These are phyloP conservation scores for Populus davidiana DNA, from an alignment of 345 rosid genomes.

Conservation along the genomic window DNA sequence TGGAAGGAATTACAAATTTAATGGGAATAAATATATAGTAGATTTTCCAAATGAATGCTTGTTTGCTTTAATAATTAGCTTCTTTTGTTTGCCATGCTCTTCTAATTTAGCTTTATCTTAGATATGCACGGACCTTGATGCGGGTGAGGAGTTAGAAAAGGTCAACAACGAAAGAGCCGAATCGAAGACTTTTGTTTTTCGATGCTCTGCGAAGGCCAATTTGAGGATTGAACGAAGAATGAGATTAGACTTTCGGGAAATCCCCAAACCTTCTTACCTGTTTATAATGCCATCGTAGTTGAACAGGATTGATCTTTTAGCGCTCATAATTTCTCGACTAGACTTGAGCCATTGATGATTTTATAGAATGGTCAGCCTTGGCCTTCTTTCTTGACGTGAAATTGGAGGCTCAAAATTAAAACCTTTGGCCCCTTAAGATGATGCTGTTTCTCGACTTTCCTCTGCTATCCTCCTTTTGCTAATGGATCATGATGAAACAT, in stretches of 20 bases:
- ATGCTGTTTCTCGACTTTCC: neutral
- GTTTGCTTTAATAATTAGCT: neutral
- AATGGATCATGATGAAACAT: neutral
- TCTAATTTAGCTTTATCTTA: neutral
- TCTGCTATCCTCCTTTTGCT: neutral
- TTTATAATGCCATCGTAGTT: neutral
- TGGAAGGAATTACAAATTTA: constrained; percentile 36
- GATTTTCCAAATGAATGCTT: constrained; percentile 11
- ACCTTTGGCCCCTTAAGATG: too few species aligned
- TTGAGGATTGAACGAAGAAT: too few species aligned
- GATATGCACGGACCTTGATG: neutral
- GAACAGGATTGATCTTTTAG: neutral
- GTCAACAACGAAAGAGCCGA: too few species aligned
- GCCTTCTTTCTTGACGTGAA: neutral
- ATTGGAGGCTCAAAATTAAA: too few species aligned
- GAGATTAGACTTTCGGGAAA: too few species aligned
- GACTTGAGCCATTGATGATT: too few species aligned
- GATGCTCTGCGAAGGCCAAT: too few species aligned
- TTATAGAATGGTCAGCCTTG: neutral
- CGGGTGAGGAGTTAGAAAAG: too few species aligned
- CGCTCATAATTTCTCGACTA: neutral
- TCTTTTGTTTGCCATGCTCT: neutral
- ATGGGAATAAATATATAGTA: constrained; percentile 32
- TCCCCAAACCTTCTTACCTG: too few species aligned
- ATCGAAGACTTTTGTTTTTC: too few species aligned